Percentiles rank a stretch among this genome's conserved stretches.
Evolutionary conservation across 2,329 filamentous ascomycete genomes (phyloP).

Genomic region (Beauveria caledonica): DNA sequence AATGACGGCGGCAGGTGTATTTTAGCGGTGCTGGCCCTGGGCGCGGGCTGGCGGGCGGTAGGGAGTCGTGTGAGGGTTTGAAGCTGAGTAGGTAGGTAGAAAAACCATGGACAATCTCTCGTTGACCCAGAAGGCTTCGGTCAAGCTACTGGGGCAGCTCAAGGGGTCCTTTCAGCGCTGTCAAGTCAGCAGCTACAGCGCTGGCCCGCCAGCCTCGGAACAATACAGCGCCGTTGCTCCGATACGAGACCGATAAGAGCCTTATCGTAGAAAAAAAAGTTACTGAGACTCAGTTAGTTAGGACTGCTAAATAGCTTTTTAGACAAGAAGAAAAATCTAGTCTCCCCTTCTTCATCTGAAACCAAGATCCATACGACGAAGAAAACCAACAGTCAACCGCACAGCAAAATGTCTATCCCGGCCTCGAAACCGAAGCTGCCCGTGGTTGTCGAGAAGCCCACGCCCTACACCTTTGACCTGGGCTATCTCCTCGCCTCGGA

Average conservation of each 20-base stretch:
- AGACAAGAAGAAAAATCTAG: not conserved
- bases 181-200: not conserved
- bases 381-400: not conserved
- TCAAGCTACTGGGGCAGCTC: not conserved
- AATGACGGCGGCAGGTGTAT: not conserved
- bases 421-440: constrained; percentile 42
- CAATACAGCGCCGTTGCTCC: constrained; percentile 8
- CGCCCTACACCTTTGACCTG: constrained; percentile 90
- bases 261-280: constrained; percentile 11
- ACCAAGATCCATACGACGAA: not conserved
- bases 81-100: not conserved
- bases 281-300: not conserved
- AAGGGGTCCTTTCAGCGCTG: not conserved
- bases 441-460: constrained; percentile 68
- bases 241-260: not conserved
- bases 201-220: not conserved
- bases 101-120: constrained; percentile 1
- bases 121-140: not conserved
- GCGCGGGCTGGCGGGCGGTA: not conserved
- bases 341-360: not conserved
- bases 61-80: constrained; percentile 2
- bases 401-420: constrained; percentile 26
- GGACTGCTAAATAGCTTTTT: not conserved
- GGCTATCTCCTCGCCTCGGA: constrained; percentile 78
- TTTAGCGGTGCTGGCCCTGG: not conserved